phyloP scores from a whole-genome alignment of 805 yeast species.

The Cyberlindnera maclurae region DNA sequence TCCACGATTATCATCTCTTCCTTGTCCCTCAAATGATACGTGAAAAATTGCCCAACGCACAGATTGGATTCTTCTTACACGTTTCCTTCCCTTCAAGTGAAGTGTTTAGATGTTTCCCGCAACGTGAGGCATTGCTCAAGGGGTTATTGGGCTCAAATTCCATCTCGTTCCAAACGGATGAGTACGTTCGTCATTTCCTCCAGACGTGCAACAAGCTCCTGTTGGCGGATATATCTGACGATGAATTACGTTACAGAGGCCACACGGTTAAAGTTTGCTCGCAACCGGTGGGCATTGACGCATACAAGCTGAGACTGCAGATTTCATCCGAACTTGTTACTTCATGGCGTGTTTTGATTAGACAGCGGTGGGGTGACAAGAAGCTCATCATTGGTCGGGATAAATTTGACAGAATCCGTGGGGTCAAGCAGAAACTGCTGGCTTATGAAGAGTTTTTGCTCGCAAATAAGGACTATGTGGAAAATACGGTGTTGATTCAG shows the following conservation, averaged over 20 bases:
- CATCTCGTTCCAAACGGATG: slow-evolving; percentile 85
- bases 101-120: slow-evolving; percentile 90
- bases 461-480: slow-evolving; percentile 63
- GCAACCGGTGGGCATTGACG: slow-evolving; percentile 77
- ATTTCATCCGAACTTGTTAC: slow-evolving; percentile 41
- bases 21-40: slow-evolving; percentile 83
- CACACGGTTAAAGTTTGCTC: slow-evolving; percentile 48
- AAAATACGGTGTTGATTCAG: slow-evolving; percentile 70
- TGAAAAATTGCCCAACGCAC: slow-evolving; percentile 66
- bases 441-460: slow-evolving; percentile 79
- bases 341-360: slow-evolving; percentile 63
- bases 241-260: slow-evolving; percentile 53
- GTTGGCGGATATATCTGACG: slow-evolving; percentile 72
- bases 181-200: slow-evolving; percentile 87
- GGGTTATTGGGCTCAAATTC: slow-evolving; percentile 89
- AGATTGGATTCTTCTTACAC: slow-evolving; percentile 87
- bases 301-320: slow-evolving; percentile 41
- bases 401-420: slow-evolving; percentile 80
- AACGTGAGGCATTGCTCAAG: slow-evolving; percentile 62
- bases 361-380: slow-evolving; percentile 71
- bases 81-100: slow-evolving; percentile 94
- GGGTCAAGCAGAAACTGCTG: slow-evolving; percentile 76
- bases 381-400: slow-evolving; percentile 80
- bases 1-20: slow-evolving; percentile 89
- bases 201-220: slow-evolving; percentile 84